Percentiles rank a stretch among this genome's conserved stretches.
Evolutionary conservation across 345 rosid species (phyloP).

Genomic region (Eucalyptus polyanthemos): DNA sequence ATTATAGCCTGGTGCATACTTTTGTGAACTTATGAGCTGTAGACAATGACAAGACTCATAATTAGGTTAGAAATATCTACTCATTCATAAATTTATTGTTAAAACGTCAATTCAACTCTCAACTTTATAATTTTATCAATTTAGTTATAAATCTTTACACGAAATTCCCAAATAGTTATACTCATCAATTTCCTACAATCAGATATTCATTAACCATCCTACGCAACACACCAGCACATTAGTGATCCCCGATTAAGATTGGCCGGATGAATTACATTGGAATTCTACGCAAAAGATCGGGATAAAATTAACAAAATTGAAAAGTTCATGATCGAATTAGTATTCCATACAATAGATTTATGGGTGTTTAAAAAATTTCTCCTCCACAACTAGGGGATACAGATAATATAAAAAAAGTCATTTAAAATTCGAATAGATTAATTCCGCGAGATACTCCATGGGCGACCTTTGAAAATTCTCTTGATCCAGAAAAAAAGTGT

Average conservation of each 20-base stretch:
- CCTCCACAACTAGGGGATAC: background rate
- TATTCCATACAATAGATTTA: background rate
- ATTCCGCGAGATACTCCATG: background rate
- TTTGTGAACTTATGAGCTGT: background rate
- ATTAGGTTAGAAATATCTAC: accelerated
- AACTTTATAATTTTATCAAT: accelerated
- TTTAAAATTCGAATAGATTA: background rate
- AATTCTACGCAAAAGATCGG: accelerated
- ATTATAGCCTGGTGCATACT: background rate
- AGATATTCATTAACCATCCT: accelerated
- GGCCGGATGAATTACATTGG: accelerated
- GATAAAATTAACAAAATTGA: background rate
- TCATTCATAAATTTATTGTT: background rate
- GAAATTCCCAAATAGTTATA: accelerated
- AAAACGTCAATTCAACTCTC: background rate
- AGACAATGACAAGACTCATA: background rate
- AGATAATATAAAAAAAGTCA: background rate
- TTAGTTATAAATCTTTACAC: background rate
- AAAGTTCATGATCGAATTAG: accelerated
- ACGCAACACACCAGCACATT: accelerated
- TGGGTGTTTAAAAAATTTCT: background rate
- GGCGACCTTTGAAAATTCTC: background rate
- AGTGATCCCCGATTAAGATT: accelerated
- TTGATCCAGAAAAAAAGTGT: background rate
- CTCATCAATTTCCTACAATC: accelerated